phyloP scores from a whole-genome alignment of 2,329 filamentous ascomycete species.

The Penicillium sp. region DNA sequence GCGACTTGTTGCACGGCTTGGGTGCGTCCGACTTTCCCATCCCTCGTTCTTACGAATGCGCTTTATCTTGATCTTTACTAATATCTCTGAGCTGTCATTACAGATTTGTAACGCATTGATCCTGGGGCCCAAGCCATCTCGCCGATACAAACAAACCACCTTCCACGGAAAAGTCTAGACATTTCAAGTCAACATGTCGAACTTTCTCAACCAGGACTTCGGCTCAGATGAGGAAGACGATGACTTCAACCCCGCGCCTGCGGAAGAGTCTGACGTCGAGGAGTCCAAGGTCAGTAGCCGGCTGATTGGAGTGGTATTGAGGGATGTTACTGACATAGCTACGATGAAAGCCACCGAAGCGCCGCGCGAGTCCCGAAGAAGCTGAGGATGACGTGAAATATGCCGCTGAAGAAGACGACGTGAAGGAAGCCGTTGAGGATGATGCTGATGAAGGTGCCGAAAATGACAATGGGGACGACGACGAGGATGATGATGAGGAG shows the following conservation, averaged over 20 bases:
- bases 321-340: slow-evolving; percentile 22
- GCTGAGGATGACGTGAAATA: slow-evolving; percentile 46
- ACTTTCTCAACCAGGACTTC: slow-evolving; percentile 54
- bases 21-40: slow-evolving; percentile 8
- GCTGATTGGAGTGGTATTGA: slow-evolving; percentile 11
- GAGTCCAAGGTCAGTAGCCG: slow-evolving; percentile 28
- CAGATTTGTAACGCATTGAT: background rate
- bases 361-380: slow-evolving; percentile 37
- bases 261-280: slow-evolving; percentile 72
- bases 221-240: slow-evolving; percentile 72
- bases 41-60: background rate
- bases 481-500: slow-evolving; percentile 42
- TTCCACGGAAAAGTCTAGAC: background rate
- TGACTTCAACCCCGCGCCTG: slow-evolving; percentile 83
- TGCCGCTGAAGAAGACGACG: slow-evolving; percentile 50
- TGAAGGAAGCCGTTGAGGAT: slow-evolving; percentile 60
- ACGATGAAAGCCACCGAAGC: slow-evolving; percentile 23
- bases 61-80: background rate
- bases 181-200: slow-evolving; percentile 37
- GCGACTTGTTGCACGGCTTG: slow-evolving; percentile 4
- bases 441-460: slow-evolving; percentile 53
- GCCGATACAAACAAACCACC: background rate
- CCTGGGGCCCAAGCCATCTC: background rate
- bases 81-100: background rate
- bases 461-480: slow-evolving; percentile 45